These are phyloP conservation scores for Cicer arietinum DNA, from an alignment of 306 rosid genomes.

Conservation along the genomic window DNA sequence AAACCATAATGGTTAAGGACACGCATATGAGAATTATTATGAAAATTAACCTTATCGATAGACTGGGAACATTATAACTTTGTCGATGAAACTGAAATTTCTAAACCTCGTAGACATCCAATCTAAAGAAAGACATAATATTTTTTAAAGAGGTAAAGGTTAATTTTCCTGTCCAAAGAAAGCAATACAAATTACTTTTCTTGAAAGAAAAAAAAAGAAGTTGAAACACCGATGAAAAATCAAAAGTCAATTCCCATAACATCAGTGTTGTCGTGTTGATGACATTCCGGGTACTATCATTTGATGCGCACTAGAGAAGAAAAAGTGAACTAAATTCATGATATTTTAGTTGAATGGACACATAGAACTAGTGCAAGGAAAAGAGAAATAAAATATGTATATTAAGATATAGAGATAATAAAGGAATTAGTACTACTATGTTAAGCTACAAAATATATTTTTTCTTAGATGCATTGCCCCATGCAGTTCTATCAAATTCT, in stretches of 20 bases:
- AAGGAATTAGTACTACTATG: background rate
- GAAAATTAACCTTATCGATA: too few relatives aligned
- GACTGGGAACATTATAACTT: too few relatives aligned
- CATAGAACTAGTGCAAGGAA: constrained; percentile 7
- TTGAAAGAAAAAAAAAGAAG: constrained; percentile 37
- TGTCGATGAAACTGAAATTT: too few relatives aligned
- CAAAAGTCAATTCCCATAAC: constrained; percentile 73
- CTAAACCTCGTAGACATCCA: too few relatives aligned
- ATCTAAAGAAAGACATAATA: too few relatives aligned
- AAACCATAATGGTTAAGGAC: too few relatives aligned
- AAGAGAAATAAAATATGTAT: background rate
- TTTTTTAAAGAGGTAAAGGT: background rate
- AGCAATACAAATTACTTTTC: background rate
- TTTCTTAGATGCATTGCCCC: constrained; percentile 59
- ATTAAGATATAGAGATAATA: constrained; percentile 9
- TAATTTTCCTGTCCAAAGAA: background rate
- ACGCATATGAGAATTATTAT: too few relatives aligned
- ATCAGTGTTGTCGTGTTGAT: constrained; percentile 54
- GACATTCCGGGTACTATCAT: constrained; percentile 63
- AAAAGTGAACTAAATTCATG: constrained; percentile 32
- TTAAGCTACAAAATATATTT: constrained; percentile 24
- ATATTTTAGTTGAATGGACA: constrained; percentile 28
- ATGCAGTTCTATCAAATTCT: constrained; percentile 48
- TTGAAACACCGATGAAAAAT: constrained; percentile 75
- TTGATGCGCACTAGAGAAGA: constrained; percentile 57